phyloP scores from a whole-genome alignment of 2,329 filamentous ascomycete genomes.

The Neonectria coccinea region DNA sequence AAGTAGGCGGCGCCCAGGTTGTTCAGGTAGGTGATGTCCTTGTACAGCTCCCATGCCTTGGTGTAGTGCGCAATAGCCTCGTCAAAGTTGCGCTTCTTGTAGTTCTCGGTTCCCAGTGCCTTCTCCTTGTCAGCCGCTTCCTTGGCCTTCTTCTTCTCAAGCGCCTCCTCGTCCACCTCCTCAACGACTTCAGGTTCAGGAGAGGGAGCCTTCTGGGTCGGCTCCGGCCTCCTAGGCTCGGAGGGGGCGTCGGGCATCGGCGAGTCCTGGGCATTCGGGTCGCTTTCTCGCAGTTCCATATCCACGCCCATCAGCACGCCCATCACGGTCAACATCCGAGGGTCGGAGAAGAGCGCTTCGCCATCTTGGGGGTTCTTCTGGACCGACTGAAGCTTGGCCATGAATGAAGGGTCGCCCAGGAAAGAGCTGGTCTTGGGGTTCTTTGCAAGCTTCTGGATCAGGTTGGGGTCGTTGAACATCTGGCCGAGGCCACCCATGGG shows the following conservation, averaged over 20 bases:
- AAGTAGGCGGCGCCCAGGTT: conserved; percentile 95
- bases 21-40: conserved; percentile 98
- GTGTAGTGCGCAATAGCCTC: conserved; percentile 93
- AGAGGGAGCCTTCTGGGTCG: conserved; percentile 67
- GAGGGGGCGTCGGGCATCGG: conserved; percentile 78
- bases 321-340: conserved; percentile 92
- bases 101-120: conserved; percentile 90
- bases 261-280: conserved; percentile 67
- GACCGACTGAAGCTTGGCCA: conserved; percentile 86
- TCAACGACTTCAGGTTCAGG: conserved; percentile 76
- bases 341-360: conserved; percentile 86
- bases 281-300: conserved; percentile 69
- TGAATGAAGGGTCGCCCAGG: conserved; percentile 87
- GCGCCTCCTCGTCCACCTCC: conserved; percentile 82
- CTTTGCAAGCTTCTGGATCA: conserved; percentile 88
- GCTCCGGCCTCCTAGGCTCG: conserved; percentile 55
- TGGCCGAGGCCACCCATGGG: conserved; percentile 82
- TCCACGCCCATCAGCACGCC: conserved; percentile 94
- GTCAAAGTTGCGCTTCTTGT: conserved; percentile 99
- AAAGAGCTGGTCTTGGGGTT: conserved; percentile 93
- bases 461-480: conserved; percentile 94
- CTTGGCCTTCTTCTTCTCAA: conserved; percentile 90
- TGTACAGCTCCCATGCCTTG: conserved; percentile 93
- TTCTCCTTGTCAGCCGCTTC: conserved; percentile 95
- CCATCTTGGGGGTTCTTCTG: conserved; percentile 84